Conservation (phyloP, 805 yeast species). For the Debaryomyces prosopidis region DNA sequence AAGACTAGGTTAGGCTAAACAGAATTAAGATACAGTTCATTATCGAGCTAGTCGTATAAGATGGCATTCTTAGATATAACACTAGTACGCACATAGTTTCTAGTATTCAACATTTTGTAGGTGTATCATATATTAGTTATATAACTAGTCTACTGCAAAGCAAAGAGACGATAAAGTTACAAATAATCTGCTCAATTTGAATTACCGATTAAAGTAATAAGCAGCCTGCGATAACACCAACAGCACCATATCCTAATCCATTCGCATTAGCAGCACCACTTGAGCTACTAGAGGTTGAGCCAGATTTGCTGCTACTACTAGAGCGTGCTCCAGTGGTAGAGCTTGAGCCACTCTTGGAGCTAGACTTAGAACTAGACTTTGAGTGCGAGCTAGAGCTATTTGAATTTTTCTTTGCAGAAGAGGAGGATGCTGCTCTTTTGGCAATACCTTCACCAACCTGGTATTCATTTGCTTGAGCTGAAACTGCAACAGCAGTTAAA, state of each 20-base stretch:
- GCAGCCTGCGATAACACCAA: constrained; percentile 26
- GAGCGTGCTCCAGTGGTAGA: not conserved
- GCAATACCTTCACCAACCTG: constrained; percentile 3
- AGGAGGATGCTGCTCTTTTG: constrained; percentile 6
- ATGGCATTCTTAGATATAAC: too few species aligned
- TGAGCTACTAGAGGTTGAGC: constrained; percentile 2
- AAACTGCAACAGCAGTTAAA: constrained; percentile 1
- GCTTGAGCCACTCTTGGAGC: constrained; percentile 6
- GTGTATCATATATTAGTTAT: too few species aligned
- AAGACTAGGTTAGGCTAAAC: too few species aligned
- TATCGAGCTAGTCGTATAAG: too few species aligned
- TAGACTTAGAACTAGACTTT: not conserved
- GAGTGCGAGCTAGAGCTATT: not conserved
- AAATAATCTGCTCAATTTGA: not conserved
- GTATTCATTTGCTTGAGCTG: constrained; percentile 5
- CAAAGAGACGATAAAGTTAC: too few species aligned
- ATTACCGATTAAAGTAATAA: constrained; percentile 19
- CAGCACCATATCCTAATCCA: constrained; percentile 13
- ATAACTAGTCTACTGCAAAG: too few species aligned
- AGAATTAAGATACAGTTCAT: too few species aligned
- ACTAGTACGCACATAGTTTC: too few species aligned
- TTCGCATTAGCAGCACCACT: constrained; percentile 9
- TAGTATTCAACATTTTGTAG: too few species aligned
- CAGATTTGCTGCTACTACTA: not conserved
- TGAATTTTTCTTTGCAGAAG: constrained; percentile 3